A percentile compares a stretch with the other conserved stretches of the same genome.
Conservation (phyloP, 768 basidiomycete species). For the Russula griseocarnosa region DNA sequence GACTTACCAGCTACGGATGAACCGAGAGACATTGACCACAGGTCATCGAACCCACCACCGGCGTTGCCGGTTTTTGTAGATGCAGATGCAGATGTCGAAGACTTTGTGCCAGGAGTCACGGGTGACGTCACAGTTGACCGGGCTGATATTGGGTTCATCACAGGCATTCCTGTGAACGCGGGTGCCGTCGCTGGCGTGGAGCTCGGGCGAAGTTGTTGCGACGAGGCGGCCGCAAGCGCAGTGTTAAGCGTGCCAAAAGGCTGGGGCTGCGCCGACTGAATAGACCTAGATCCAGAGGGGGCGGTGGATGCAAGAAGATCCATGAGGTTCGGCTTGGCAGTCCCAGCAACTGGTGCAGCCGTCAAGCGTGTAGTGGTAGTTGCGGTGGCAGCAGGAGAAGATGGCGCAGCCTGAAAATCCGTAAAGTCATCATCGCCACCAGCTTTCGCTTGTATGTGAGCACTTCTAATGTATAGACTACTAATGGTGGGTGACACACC, state of each 20-base stretch:
- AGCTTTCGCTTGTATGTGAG: background rate
- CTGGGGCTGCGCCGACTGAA: slow-evolving; percentile 12
- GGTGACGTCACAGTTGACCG: slow-evolving; percentile 29
- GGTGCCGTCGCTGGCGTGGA: slow-evolving; percentile 18
- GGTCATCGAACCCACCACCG: slow-evolving; percentile 72
- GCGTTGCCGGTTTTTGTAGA: slow-evolving; percentile 37
- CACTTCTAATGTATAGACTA: background rate
- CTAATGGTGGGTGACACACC: slow-evolving; percentile 23
- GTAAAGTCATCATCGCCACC: slow-evolving; percentile 73
- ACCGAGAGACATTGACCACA: slow-evolving; percentile 82
- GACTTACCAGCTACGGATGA: slow-evolving; percentile 36
- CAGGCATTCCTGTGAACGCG: background rate
- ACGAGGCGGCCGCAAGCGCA: slow-evolving; percentile 14
- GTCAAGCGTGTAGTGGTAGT: slow-evolving; percentile 33
- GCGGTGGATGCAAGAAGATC: slow-evolving; percentile 9
- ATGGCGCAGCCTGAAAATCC: slow-evolving; percentile 77
- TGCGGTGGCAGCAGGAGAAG: slow-evolving; percentile 50
- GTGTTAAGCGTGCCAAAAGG: slow-evolving; percentile 9
- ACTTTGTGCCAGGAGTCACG: slow-evolving; percentile 7
- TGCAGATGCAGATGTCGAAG: slow-evolving; percentile 32
- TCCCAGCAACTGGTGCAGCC: background rate
- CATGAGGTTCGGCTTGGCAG: slow-evolving; percentile 18
- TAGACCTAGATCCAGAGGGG: background rate
- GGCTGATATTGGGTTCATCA: slow-evolving; percentile 32
- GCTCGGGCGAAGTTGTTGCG: slow-evolving; percentile 23